Evolutionary conservation across 352 stramenopile genomes (phyloP), one percentile per base, ranked within the genome.

Genomic region (Phytophthora cactorum): DNA sequence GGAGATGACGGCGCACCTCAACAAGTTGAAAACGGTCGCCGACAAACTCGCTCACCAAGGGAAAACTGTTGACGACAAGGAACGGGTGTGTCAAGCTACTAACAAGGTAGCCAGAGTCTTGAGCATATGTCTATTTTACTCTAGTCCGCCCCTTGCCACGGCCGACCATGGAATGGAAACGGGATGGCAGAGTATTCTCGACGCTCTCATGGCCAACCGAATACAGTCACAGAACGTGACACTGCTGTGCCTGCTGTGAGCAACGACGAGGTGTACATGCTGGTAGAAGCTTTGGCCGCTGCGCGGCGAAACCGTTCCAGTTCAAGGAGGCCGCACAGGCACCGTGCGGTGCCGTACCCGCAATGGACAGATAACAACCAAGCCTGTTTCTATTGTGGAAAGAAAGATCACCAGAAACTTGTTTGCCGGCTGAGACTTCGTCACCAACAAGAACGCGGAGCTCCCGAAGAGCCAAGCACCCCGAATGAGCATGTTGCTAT

Each of bases 11-110:
- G 34, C 34, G 34, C 34, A 39, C 34, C 34, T 15, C 34, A 39
- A 39, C 34, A 39, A 39, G 8, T 9, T 39, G 34, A 39, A 39
- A 12, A 39, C 34, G 8, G 12, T 39, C 27, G 47, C 47, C 17
- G 31, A 56, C 31, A 56, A 56, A 45, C 50, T 53, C 6, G 47
- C 27, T 14, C 28, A 28, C 1, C 47, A 53, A 53, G 47, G 5
- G 41, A 29, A 53, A n/a, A 4, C 47, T 3, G 47, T 53, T 2
- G 28, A 41, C 15, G 47, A 53, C 28, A 25, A 41, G 5, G 29
- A 41, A n/a, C 6, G 47, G 15, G 28, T 39, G 28, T 53, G 28
- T 17, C 47, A 53, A 25, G 17, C 47, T 27, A 28, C 12, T 53
- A 5, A 41, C 47, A 25, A 53, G 47, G 27, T 15, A 28, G 7